A percentile compares a stretch with the other conserved stretches of the same genome.
Conservation (phyloP, 345 rosid species). For the Excoecaria agallocha region DNA sequence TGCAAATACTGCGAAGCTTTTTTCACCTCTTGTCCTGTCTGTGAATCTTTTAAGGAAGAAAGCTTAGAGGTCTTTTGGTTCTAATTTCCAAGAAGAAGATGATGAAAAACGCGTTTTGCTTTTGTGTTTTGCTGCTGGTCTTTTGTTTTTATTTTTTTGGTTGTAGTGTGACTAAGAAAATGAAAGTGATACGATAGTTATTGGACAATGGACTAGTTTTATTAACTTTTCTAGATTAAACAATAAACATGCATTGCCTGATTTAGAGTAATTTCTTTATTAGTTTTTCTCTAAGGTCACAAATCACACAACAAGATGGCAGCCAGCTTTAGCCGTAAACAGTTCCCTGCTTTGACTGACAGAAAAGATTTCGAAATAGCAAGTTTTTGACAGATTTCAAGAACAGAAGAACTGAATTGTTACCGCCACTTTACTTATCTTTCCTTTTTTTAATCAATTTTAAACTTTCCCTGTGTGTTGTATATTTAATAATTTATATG, state of each 20-base stretch:
- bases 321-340: constrained; percentile 20
- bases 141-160: no score
- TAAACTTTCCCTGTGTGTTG: no score
- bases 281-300: background rate
- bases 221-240: background rate
- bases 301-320: background rate
- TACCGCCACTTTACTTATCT: constrained; percentile 24
- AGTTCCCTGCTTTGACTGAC: constrained; percentile 16
- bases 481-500: no score
- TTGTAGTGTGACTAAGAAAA: no score
- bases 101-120: no score
- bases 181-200: no score
- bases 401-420: constrained; percentile 15
- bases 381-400: background rate
- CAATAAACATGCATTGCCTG: constrained; percentile 12
- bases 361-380: constrained; percentile 12
- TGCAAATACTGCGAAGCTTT: constrained; percentile 50
- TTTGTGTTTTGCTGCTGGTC: no score
- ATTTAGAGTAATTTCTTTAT: constrained; percentile 2
- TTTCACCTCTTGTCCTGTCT: constrained; percentile 54
- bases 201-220: background rate
- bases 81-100: background rate
- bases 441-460: constrained; percentile 5
- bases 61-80: constrained; percentile 51
- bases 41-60: constrained; percentile 47